Base-by-base conservation (phyloP, 768 basidiomycete genomes). In the Tulasnella sp. region DNA sequence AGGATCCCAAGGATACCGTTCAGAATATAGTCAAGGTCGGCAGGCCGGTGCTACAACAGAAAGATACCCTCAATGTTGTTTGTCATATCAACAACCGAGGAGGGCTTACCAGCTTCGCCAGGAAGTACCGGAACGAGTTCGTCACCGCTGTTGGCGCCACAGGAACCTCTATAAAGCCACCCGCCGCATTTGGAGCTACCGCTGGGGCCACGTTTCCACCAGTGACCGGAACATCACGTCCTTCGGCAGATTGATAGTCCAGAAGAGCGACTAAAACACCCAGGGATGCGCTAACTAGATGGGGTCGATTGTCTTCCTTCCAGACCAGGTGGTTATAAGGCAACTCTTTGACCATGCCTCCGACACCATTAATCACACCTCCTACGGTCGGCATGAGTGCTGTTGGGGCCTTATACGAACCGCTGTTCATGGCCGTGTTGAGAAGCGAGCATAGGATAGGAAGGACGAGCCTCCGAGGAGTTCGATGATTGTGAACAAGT, bases 391-490 rank as follows among this genome's bases (percentile, higher is more conserved):
- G 58, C 14, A n/a, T 25, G 25, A 64, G n/a, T 22, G n/a, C 12
- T 31, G 69, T 2, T 37, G 69, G 29, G 31, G 12, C 29, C 14
- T 64, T 64, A 5, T 4, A 9, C 12, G 58, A 25, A 2, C 52
- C 52, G 64, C 91, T 88, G 82, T 91, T 93, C 87, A 93, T 88
- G 74, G 90, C 89, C 12, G 94, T 97, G 81, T 99, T 99, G 77
- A 99, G 85, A 67, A 97, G 84, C 4, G 96, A 98, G 83, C 97
- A 99, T 9, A 99, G 84, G 36, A 98, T 85, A 3, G 96, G 96
- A 75, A 99, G 86, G n/a, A 96, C 91, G 79, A 96, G 88, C 58
- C 92, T 88, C 75, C 94, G 87, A 77, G 91, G 86, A 73, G 89
- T 88, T 25, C 29, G 45, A 38, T 74, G 8, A 82, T 90, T 86